Evolutionary conservation across 2,329 filamentous ascomycete genomes (phyloP).

Genomic region (Epichloe festucae): DNA sequence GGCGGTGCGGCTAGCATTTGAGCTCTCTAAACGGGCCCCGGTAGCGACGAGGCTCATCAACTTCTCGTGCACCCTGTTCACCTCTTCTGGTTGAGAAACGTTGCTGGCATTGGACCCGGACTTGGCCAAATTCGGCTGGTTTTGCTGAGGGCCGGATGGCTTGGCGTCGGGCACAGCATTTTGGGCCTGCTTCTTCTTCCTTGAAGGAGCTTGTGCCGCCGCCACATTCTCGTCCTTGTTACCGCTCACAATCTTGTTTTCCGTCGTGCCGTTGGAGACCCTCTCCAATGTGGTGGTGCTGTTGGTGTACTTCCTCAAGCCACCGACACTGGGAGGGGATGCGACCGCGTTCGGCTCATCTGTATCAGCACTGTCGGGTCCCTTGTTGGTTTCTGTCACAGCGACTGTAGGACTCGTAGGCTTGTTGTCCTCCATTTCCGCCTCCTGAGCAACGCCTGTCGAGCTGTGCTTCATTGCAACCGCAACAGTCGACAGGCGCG

Average conservation of each 20-base stretch:
- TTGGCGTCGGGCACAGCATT: not conserved
- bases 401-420: too few species aligned
- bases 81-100: not conserved
- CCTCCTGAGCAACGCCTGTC: not conserved
- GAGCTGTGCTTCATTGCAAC: conserved; percentile 6
- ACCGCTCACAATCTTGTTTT: not conserved
- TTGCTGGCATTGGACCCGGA: not conserved
- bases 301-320: conserved; percentile 1
- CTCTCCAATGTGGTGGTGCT: not conserved
- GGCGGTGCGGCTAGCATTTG: not conserved
- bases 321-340: not conserved
- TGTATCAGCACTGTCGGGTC: too few species aligned
- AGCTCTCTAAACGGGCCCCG: not conserved
- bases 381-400: too few species aligned
- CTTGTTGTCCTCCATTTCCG: conserved; percentile 1
- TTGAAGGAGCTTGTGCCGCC: not conserved
- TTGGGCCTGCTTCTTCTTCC: too few species aligned
- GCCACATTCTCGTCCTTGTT: too few species aligned
- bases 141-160: not conserved
- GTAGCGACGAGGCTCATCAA: not conserved
- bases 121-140: not conserved
- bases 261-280: not conserved
- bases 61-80: not conserved
- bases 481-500: conserved; percentile 6
- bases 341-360: not conserved